phyloP scores from a whole-genome alignment of 1,284 basidiomycete species.

The Sporisorium iseilematis-ciliati region DNA sequence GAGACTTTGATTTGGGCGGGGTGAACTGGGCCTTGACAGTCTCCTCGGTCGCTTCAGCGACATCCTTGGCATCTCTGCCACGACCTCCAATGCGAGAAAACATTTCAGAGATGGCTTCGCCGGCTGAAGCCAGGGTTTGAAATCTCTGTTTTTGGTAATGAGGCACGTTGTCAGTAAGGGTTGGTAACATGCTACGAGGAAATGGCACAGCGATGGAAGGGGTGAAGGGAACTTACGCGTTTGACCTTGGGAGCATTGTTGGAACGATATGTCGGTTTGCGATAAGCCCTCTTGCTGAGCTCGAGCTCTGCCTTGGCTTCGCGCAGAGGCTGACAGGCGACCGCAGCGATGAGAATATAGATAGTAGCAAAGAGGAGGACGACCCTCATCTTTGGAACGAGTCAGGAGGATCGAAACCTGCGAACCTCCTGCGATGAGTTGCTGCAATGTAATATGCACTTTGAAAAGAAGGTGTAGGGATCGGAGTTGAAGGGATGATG shows the following conservation, averaged over 20 bases:
- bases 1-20: not conserved
- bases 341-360: conserved; percentile 29
- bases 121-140: not conserved
- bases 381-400: conserved; percentile 11
- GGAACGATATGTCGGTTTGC: conserved; percentile 1
- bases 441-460: too few relatives aligned
- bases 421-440: conserved; percentile 1
- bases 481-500: not conserved
- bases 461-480: not conserved
- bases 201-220: too few relatives aligned
- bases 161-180: not conserved
- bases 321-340: conserved; percentile 35
- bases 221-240: conserved; percentile 20
- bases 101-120: conserved; percentile 4
- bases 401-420: conserved; percentile 1
- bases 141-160: not conserved
- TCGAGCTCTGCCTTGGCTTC: conserved; percentile 24
- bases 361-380: conserved; percentile 11
- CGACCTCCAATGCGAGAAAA: conserved; percentile 9
- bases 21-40: not conserved
- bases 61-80: conserved; percentile 7
- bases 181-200: not conserved
- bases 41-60: conserved; percentile 4
- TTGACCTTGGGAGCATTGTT: conserved; percentile 14
- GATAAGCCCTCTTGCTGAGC: conserved; percentile 19